These are phyloP conservation scores for Mitragyna speciosa DNA, from an alignment of 257 asterid genomes.

Conservation along the genomic window DNA sequence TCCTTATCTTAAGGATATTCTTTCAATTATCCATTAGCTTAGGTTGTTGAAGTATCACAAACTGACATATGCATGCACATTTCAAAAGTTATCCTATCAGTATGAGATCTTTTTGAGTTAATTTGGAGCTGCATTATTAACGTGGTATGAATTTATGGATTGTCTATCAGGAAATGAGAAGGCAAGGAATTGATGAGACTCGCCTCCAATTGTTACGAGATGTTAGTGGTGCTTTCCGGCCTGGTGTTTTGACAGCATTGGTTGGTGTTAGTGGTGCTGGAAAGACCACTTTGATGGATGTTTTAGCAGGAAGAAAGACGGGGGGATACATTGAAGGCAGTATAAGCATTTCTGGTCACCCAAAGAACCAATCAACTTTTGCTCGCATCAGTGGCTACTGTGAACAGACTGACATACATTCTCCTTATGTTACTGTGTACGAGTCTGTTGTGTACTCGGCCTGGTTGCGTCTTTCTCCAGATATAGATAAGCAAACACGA, in stretches of 20 bases:
- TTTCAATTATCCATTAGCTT: not conserved
- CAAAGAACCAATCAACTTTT: conserved; percentile 81
- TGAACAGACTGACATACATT: conserved; percentile 87
- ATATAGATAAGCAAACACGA: conserved; percentile 48
- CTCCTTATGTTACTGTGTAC: conserved; percentile 80
- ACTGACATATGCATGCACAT: not conserved
- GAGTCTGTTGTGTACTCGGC: conserved; percentile 85
- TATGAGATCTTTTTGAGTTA: not conserved
- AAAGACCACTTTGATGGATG: conserved; percentile 88
- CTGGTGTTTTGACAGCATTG: conserved; percentile 81
- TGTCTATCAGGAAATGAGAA: conserved; percentile 68
- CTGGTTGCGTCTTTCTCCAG: conserved; percentile 88
- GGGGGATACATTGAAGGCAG: conserved; percentile 76
- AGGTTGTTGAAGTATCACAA: not conserved
- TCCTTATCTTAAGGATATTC: not conserved
- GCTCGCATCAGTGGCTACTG: conserved; percentile 88
- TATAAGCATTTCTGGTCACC: conserved; percentile 78
- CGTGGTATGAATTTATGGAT: conserved; percentile 4
- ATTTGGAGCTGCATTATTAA: not conserved
- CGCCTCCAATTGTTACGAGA: conserved; percentile 76
- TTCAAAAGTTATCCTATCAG: not conserved
- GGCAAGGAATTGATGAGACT: conserved; percentile 59
- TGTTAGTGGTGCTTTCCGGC: conserved; percentile 85
- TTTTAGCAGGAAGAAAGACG: conserved; percentile 84
- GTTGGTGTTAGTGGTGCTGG: conserved; percentile 96